These are phyloP conservation scores for Macrocystidia cucumis DNA, from an alignment of 1,284 basidiomycete genomes.

Conservation along the genomic window DNA sequence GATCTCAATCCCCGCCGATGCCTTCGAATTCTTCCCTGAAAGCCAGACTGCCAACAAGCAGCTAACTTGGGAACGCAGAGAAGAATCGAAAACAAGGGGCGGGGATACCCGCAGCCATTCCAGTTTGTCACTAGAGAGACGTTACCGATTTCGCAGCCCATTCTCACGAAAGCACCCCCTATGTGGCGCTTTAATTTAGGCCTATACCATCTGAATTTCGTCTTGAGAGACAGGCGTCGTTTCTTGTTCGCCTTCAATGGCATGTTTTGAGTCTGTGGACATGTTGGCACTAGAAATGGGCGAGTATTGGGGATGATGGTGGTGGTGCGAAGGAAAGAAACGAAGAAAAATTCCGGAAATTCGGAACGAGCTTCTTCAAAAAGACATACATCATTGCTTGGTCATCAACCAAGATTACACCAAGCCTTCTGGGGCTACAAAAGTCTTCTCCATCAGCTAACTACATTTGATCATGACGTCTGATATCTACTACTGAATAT, in stretches of 20 bases:
- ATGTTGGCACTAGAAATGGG: conserved; percentile 8
- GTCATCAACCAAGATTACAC: too few species aligned
- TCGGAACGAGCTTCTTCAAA: conserved; percentile 1
- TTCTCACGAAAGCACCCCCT: too few species aligned
- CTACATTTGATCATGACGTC: conserved; percentile 1
- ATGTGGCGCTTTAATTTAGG: too few species aligned
- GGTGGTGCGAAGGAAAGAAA: conserved; percentile 5
- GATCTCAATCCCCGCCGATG: conserved; percentile 70
- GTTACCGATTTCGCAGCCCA: conserved; percentile 56
- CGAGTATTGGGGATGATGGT: too few species aligned
- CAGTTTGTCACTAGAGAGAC: conserved; percentile 61
- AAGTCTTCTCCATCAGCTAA: too few species aligned
- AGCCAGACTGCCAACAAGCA: conserved; percentile 15
- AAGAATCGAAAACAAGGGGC: conserved; percentile 19
- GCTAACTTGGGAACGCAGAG: conserved; percentile 15
- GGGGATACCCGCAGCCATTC: conserved; percentile 86
- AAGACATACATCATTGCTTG: too few species aligned
- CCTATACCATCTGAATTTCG: conserved; percentile 57
- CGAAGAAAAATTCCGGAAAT: conserved; percentile 1
- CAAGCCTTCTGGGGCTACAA: too few species aligned
- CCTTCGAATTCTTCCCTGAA: conserved; percentile 15
- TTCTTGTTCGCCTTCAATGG: conserved; percentile 14
- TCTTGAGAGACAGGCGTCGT: conserved; percentile 38
- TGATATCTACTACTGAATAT: conserved; percentile 23
- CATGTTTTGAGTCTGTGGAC: conserved; percentile 12